These are phyloP conservation scores for Cephaloascus albidus DNA, from an alignment of 805 yeast species.

Conservation along the genomic window DNA sequence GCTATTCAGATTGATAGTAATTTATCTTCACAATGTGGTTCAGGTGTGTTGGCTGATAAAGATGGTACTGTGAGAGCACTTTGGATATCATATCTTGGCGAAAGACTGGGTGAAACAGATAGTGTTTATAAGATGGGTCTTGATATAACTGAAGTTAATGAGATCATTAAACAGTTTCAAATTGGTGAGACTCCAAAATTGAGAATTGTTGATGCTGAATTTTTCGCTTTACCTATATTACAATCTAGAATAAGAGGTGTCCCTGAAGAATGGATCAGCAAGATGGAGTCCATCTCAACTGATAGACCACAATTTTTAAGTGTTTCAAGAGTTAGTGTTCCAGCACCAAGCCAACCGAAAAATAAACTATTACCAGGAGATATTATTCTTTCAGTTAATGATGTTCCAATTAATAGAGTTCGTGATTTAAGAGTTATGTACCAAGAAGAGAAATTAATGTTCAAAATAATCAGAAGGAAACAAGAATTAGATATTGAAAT, in stretches of 20 bases:
- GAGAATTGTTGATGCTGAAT: conserved; percentile 73
- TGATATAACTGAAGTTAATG: conserved; percentile 57
- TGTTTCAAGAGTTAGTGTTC: conserved; percentile 58
- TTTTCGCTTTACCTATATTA: conserved; percentile 54
- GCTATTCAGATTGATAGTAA: conserved; percentile 68
- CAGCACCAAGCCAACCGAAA: conserved; percentile 16
- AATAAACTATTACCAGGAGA: conserved; percentile 56
- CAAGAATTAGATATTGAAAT: conserved; percentile 51
- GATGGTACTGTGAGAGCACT: conserved; percentile 78
- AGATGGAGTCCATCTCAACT: conserved; percentile 50
- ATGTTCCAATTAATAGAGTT: conserved; percentile 50
- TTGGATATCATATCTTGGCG: conserved; percentile 83
- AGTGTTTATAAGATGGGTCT: conserved; percentile 65
- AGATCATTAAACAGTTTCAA: conserved; percentile 47
- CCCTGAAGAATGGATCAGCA: conserved; percentile 70
- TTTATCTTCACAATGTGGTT: conserved; percentile 60
- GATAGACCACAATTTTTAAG: conserved; percentile 68
- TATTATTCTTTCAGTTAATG: conserved; percentile 64
- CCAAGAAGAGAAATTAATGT: conserved; percentile 31
- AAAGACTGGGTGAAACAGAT: conserved; percentile 52
- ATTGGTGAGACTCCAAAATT: conserved; percentile 42
- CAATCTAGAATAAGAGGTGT: conserved; percentile 85
- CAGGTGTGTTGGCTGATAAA: conserved; percentile 70
- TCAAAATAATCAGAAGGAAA: conserved; percentile 67
- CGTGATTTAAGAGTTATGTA: conserved; percentile 53